Conservation (phyloP, 441 rosid genomes). For the Metrosideros polymorpha region DNA sequence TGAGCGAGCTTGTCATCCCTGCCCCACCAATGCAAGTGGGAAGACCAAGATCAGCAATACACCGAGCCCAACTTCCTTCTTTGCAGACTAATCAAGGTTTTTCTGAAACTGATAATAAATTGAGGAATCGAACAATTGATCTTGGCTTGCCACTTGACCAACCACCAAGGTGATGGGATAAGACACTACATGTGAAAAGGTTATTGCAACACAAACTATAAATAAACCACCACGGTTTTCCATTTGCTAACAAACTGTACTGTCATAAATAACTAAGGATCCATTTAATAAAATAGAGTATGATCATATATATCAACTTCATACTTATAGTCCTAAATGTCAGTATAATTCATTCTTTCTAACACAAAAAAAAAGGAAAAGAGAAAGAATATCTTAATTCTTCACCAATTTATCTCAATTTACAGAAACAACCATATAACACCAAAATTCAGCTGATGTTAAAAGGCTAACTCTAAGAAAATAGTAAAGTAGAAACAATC, state of each 20-base stretch:
- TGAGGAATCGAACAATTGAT: not conserved
- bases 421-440: not conserved
- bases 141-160: not conserved
- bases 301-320: not conserved
- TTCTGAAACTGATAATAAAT: not conserved
- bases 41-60: not conserved
- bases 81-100: not conserved
- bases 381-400: not conserved
- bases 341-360: not conserved
- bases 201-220: not conserved
- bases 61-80: not conserved
- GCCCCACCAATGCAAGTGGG: not conserved
- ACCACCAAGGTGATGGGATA: not conserved
- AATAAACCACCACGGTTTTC: not conserved
- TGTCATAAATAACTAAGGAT: not conserved
- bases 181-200: not conserved
- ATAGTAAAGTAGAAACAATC: not conserved
- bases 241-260: not conserved
- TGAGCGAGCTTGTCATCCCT: not conserved
- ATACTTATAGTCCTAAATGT: not conserved
- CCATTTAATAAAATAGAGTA: not conserved
- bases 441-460: not conserved
- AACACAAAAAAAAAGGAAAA: no score
- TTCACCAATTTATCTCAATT: not conserved
- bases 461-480: not conserved